Percentiles rank a stretch among this genome's conserved stretches.
Evolutionary conservation across 352 stramenopile genomes (phyloP).

Genomic region (Blastocystis sp.): DNA sequence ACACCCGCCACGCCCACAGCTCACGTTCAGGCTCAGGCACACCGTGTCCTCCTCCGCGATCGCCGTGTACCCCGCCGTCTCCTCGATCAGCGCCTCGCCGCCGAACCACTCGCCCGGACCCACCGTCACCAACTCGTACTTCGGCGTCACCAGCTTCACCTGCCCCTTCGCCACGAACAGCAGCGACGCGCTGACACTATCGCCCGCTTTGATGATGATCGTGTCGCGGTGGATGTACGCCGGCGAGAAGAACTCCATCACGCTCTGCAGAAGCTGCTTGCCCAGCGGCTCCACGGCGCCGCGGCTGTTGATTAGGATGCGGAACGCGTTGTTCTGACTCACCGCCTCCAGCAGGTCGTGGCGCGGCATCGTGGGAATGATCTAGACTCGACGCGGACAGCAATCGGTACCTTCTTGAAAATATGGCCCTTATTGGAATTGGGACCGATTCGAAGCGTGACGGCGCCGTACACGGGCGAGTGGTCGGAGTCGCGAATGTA

Average conservation of each 20-base stretch:
- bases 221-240: slow-evolving; percentile 16
- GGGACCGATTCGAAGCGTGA: slow-evolving; percentile 53
- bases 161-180: slow-evolving; percentile 17
- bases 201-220: neutral
- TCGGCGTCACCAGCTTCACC: neutral
- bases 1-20: neutral
- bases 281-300: slow-evolving; percentile 23
- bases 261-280: slow-evolving; percentile 30
- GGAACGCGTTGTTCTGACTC: slow-evolving; percentile 28
- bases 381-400: neutral
- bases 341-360: slow-evolving; percentile 32
- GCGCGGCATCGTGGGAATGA: slow-evolving; percentile 40
- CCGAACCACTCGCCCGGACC: slow-evolving; percentile 56
- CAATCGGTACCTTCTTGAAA: slow-evolving; percentile 5
- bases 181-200: slow-evolving; percentile 8
- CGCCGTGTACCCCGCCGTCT: neutral
- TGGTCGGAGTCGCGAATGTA: slow-evolving; percentile 57
- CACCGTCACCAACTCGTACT: neutral
- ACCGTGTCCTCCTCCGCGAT: neutral
- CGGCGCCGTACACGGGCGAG: slow-evolving; percentile 61
- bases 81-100: slow-evolving; percentile 14
- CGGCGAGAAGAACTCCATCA: neutral
- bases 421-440: slow-evolving; percentile 57
- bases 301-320: slow-evolving; percentile 38
- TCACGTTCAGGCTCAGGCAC: neutral